Evolutionary conservation across 2,329 filamentous ascomycete species (phyloP), one percentile per base, ranked within the genome.

Genomic region (Lomentospora prolificans): DNA sequence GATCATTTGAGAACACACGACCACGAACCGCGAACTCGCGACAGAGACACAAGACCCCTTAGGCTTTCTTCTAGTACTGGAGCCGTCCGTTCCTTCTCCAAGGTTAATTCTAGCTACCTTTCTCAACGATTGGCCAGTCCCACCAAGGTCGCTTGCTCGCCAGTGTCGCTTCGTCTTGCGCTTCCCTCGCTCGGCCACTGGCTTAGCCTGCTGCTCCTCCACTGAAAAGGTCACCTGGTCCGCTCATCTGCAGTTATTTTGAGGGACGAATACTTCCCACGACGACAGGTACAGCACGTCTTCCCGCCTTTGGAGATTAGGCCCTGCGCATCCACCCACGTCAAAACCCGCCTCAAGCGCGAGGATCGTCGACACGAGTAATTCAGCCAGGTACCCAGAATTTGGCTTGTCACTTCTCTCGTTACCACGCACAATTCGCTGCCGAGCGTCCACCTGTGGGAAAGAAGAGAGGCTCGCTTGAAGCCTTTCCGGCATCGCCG

Each of bases 1-100:
- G 44, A 19, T 48, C 44, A 48, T 25, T 25, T 12, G 44, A 48
- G 31, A 28, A 54, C 52, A 54, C 51, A 30, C 52, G 5, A 25
- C 33, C 24, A 3, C 52, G 14, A 48, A 10, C 22, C 22, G 9
- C 44, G 44, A 48, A 17, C n/a, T 9, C 44, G 6, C 6, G 17
- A 10, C 19, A 6, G 22, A 25, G 10, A 22, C 44, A 22, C 44
- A 10, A 48, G 17, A 19, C 44, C 22, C 44, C 22, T 25, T 48
- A 22, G 44, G 44, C 10, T 22, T 22, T 48, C 22, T 22, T 9
- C 22, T 7, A 22, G 4, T 22, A 41, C 36, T 41, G 36, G 36
- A 41, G n/a, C 36, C n/a, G 36, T 41, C 36, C 36, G 9, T 41
- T 41, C 36, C 36, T 41, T 41, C 19, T 41, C 19, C n/a, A 17